Evolutionary conservation across 176 grass and related monocot species (phyloP), one percentile per base, ranked within the genome.

Genomic region (Raddia distichophylla): DNA sequence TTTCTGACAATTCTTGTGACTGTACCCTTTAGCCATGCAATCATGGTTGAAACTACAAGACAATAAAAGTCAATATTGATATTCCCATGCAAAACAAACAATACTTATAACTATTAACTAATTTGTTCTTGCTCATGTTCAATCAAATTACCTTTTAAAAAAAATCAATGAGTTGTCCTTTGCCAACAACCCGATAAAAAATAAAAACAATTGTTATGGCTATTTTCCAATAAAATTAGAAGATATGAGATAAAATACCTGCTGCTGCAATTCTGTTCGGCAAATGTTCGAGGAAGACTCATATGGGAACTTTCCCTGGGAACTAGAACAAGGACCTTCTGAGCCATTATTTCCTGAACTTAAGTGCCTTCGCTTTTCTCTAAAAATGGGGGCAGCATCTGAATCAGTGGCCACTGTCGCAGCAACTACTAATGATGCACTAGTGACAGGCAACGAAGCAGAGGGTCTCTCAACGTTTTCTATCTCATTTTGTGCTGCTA

Each of bases 311-410:
- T 52, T 73, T 66, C 34, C 52, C 43, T 83, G 66, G n/a, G 67
- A 73, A 58, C 42, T 22, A 83, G 80, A 83, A 78, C 18, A 73
- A 78, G 66, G 71, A 65, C 60, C 80, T 73, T 83, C 75, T 34
- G 53, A 74, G 53, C 71, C 54, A 78, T 78, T 52, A 78, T 27
- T 27, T 14, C 14, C 40, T 64, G 73, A 62, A 68, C 62, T 84
- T 17, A 33, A 44, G 68, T 7, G 3, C 1, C 8, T 79, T 80
- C 34, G 43, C 70, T 88, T 84, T 65, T 83, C 81, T 68, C 60
- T 44, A 53, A 18, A 79, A 42, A 73, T 35, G 0, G 35, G 7
- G 16, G 33, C n/a, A 44, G 44, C 60, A 71, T 73, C 80, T 55
- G 60, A 79, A 79, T 67, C 52, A 74, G 62, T 35, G 40, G 7